Evolutionary conservation across 1,284 basidiomycete genomes (phyloP), one percentile per base, ranked within the genome.

Genomic region (Peniophora sp.): DNA sequence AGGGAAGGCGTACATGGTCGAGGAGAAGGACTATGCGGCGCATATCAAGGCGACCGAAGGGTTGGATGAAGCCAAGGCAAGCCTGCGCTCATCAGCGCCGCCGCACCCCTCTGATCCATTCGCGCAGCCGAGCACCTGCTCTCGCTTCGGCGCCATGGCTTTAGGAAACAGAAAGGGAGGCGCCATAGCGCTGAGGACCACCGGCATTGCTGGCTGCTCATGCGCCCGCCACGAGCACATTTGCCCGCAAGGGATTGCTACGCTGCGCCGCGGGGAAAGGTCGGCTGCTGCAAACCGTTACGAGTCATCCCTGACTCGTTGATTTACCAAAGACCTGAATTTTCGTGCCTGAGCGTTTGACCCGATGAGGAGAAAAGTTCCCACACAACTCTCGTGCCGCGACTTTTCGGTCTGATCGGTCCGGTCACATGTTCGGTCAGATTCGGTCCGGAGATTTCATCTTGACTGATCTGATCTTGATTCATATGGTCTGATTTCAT

Each of bases 211-310:
- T 0, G 64, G 63, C 0, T 61, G 64, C 0, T 59, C 63, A 6
- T 72, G 70, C 50, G 56, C 60, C 0, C 57, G 64, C 0, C 69
- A 72, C 49, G 60, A 63, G 2, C 60, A 69, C 48, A 62, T 63
- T 14, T 58, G 62, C 0, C 62, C 62, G 1, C 61, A 57, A 17
- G 59, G 62, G 0, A 55, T 70, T 1, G 68, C 64, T 0, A 67
- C 72, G 55, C 58, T 73, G 1, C 69, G 71, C 47, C 57, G 60
- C 14, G 68, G 70, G 0, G 69, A 73, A 57, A 48, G 59, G 70
- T 68, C 50, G 11, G 58, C 48, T 9, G 10, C n/a, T n/a, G n/a
- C n/a, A n/a, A n/a, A n/a, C n/a, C n/a, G n/a, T n/a, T n/a, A n/a
- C n/a, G n/a, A n/a, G n/a, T n/a, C n/a, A n/a, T n/a, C n/a, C n/a